Evolutionary conservation across 139 green algal genomes (phyloP), one percentile per base, ranked within the genome.

Genomic region (Diplosphaera chodatii): DNA sequence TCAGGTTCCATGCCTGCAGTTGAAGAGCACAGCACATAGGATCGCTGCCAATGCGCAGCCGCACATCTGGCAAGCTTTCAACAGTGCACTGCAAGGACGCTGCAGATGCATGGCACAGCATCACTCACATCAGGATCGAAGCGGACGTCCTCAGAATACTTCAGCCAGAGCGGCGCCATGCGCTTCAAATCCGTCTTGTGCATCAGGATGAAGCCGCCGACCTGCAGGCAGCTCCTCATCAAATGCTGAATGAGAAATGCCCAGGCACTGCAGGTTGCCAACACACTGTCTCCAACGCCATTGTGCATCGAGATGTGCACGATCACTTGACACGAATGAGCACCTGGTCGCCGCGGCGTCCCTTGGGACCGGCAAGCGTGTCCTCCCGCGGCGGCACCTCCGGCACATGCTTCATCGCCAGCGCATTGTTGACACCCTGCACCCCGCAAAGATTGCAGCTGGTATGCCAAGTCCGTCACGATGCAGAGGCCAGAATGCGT

Each of bases 121-220:
- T n/a, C n/a, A 3, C 67, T 68, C 67, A 74, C 80, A 27, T 79
- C 59, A 3, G 67, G 74, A 55, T 85, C 80, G 13, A 59, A 65
- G 23, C 80, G 41, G 3, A 85, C 80, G 67, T 81, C 80, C 64
- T 81, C 74, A 1, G 69, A 37, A n/a, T 59, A 68, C 29, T 68
- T 68, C 2, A 76, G 71, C 92, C 92, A 97, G 55, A 87, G 48
- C 8, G 84, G 81, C 5, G 80, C 84, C 66, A 97, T 80, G 21
- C 74, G 69, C 32, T 86, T 85, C 10, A 97, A 68, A 77, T 97
- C 92, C 29, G 89, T 79, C 1, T 67, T 73, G 27, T 89, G 78
- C 67, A 97, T 89, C 32, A 97, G 78, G 32, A 87, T 91, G 76
- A 94, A 96, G 10, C 88, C 90, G 4, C 91, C 91, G 6, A 94